Evolutionary conservation across 2,329 filamentous ascomycete genomes (phyloP), one percentile per base, ranked within the genome.

Genomic region (Macroventuria anomochaeta): DNA sequence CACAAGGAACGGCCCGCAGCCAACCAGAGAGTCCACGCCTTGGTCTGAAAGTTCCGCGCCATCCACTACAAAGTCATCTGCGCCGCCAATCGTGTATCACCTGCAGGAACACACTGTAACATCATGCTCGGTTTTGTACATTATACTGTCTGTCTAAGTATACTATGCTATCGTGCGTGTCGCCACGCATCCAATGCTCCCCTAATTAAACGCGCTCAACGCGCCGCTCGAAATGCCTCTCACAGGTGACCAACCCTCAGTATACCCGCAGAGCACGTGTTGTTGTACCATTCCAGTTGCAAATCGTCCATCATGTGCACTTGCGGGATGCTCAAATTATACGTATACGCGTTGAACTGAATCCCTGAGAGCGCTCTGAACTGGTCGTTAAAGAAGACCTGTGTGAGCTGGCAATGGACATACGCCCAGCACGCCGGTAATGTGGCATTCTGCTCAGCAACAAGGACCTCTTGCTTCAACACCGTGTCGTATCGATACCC

Each of bases 291-390:
- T 34, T 72, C 75, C 63, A 82, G 64, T 38, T 73, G 58, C 50
- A 83, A 62, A 52, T 80, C 74, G 58, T 83, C 81, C 70, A 82
- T 70, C 70, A 81, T 79, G 61, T 76, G 79, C 23, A 73, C 64
- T 50, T 74, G 66, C 55, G 76, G 75, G 31, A 74, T 68, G 10
- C 66, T 59, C 62, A 76, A 69, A 4, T 68, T 69, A 42, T 68
- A 62, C 32, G 75, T 77, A 46, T 73, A 77, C 10, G 80, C 80
- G 39, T 78, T 75, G 59, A 83, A 78, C 58, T 78, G 76, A 17
- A 83, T 74, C 7, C 79, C 77, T 12, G 75, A 80, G 21, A 83
- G 66, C 37, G 70, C 75, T 31, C 67, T 69, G 54, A 71, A 73
- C 18, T 69, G 61, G 1, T 70, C 58, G 20, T 73, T 69, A 61